Conservation (phyloP, 2,329 filamentous ascomycete genomes). For the Diaporthe sp. region DNA sequence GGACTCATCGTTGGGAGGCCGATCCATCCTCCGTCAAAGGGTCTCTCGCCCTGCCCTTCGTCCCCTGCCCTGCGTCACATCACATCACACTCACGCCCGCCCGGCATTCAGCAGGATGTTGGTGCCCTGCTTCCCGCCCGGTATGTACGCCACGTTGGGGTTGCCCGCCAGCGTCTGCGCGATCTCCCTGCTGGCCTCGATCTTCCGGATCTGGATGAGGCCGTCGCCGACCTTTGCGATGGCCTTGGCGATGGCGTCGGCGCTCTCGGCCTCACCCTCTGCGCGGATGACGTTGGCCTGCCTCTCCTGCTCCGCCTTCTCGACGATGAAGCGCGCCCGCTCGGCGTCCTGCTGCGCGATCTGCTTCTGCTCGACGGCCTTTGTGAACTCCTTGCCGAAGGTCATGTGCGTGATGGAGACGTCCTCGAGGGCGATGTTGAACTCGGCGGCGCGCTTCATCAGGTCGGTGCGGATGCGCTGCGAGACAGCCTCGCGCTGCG, state of each 20-base stretch:
- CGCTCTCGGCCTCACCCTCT: slow-evolving; percentile 97
- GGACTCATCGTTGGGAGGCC: slow-evolving; percentile 23
- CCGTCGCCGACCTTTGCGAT: slow-evolving; percentile 95
- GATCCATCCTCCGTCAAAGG: neutral
- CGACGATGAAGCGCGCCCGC: slow-evolving; percentile 96
- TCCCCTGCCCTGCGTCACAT: neutral
- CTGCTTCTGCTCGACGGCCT: slow-evolving; percentile 99
- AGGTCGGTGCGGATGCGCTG: slow-evolving; percentile 95
- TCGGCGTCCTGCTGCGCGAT: slow-evolving; percentile 99
- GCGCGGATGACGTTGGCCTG: slow-evolving; percentile 98
- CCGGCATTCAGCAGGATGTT: slow-evolving; percentile 68
- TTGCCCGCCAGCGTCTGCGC: slow-evolving; percentile 90
- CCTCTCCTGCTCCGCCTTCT: slow-evolving; percentile 98
- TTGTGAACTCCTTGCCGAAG: slow-evolving; percentile 98
- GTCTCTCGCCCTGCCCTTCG: neutral
- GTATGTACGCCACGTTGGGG: slow-evolving; percentile 96
- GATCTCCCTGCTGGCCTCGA: slow-evolving; percentile 97
- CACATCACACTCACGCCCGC: slow-evolving; percentile 50
- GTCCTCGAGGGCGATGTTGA: slow-evolving; percentile 99
- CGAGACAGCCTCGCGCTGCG: slow-evolving; percentile 96
- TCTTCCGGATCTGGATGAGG: slow-evolving; percentile 94
- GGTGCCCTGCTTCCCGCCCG: slow-evolving; percentile 78
- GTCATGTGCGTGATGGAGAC: slow-evolving; percentile 99
- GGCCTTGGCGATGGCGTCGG: slow-evolving; percentile 94
- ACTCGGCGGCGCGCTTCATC: slow-evolving; percentile 92